Evolutionary conservation across 23 red algal genomes (phyloP).

Genomic region (Agarophyton chilense): DNA sequence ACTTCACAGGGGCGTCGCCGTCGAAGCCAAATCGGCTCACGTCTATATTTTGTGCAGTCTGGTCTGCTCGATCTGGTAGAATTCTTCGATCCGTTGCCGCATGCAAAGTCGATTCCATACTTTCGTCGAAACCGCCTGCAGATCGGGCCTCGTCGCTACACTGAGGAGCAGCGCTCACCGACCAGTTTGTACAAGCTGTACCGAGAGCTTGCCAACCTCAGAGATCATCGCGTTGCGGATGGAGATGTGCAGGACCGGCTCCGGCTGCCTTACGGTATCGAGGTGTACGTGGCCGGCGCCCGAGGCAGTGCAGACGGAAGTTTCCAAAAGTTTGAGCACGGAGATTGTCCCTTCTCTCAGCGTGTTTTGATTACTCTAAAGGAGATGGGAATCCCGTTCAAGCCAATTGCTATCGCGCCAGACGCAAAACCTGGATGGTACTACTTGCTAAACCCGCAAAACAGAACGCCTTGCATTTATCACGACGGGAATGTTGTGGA

Average conservation of each 20-base stretch:
- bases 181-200: conserved; percentile 54
- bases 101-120: conserved; percentile 51
- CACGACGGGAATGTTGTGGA: conserved; percentile 62
- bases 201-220: conserved; percentile 56
- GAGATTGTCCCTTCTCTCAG: conserved; percentile 75
- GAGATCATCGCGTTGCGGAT: conserved; percentile 42
- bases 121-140: conserved; percentile 62
- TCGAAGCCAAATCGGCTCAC: conserved; percentile 18
- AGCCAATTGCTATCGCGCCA: conserved; percentile 1
- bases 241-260: conserved; percentile 20
- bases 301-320: background rate
- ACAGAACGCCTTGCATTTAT: conserved; percentile 55
- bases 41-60: conserved; percentile 54
- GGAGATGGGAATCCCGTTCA: conserved; percentile 62
- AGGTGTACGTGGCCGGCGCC: conserved; percentile 35
- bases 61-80: conserved; percentile 69
- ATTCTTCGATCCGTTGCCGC: conserved; percentile 75
- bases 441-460: conserved; percentile 56
- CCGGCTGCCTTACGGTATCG: conserved; percentile 15
- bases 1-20: background rate
- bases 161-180: conserved; percentile 47
- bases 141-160: conserved; percentile 21
- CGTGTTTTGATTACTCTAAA: conserved; percentile 66
- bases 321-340: conserved; percentile 23
- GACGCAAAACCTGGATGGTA: conserved; percentile 73